Base-by-base conservation (phyloP, 2,329 filamentous ascomycete genomes). In the Sporothrix globosa region DNA sequence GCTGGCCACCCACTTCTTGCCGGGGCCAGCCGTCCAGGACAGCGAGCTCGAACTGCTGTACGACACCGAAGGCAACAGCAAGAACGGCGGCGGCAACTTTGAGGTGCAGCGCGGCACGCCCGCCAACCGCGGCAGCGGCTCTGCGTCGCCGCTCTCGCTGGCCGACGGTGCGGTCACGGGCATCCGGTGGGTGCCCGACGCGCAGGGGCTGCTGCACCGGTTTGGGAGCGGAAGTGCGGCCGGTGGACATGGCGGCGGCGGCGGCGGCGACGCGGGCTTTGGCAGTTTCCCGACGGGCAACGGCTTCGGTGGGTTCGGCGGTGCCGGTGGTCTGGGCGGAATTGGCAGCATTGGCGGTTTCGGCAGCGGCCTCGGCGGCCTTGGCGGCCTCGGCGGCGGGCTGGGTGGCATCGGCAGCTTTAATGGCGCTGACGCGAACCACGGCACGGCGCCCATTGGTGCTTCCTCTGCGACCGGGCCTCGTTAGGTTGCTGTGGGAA, bases 31-130 rank as follows among this genome's bases (percentile, higher is more conserved):
- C 3, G 75, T 88, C 83, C 79, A 83, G 74, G 79, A 88, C 83
- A 76, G 85, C 34, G 94, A 97, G 76, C 85, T 98, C 75, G 84
- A 95, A 52, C 89, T 92, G 70, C 90, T 96, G 71, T 96, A 92
- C 78, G 95, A 98, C 76, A 97, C 95, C 0, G 92, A 97, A 78
- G 96, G 96, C 70, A 96, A 91, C 76, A 78, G 83, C 2, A 88
- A 90, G 71, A 98, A 98, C 76, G 96, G 96, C 60, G 95, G 95
- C 58, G 96, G 96, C n/a, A 90, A 87, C 34, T 96, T 99, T 77
- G 88, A 91, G 46, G 85, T 91, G 73, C 86, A 85, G 72, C 83
- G 85, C 27, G 34, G 34, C 34, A 56, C 27, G 11, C 19, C 46
- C 14, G 27, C 14, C 44, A 10, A 50, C 34, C 5, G 34, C 34